phyloP scores from a whole-genome alignment of 768 basidiomycete species.

The Tulasnella calospora region DNA sequence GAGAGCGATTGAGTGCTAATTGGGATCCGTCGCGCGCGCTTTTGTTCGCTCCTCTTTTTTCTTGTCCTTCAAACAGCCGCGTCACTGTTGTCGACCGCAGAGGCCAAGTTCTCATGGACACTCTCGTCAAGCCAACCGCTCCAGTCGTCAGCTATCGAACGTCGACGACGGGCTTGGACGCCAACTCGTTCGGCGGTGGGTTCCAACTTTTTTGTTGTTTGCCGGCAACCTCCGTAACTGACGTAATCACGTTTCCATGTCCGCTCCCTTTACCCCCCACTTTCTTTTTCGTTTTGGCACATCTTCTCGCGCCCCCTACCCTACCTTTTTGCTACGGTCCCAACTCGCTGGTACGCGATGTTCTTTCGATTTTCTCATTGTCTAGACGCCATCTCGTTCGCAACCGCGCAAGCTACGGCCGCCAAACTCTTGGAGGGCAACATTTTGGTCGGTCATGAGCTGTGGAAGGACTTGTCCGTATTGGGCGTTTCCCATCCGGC shows the following conservation, averaged over 20 bases:
- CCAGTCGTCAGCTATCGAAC: slow-evolving; percentile 26
- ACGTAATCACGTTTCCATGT: background rate
- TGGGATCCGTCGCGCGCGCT: background rate
- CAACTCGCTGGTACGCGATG: background rate
- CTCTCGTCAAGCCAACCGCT: slow-evolving; percentile 23
- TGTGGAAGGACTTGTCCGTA: slow-evolving; percentile 24
- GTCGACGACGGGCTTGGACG: slow-evolving; percentile 22
- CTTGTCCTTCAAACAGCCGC: background rate
- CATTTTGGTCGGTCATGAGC: slow-evolving; percentile 18
- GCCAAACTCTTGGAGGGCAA: slow-evolving; percentile 24
- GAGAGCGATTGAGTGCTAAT: background rate
- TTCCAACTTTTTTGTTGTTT: background rate
- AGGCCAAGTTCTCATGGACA: slow-evolving; percentile 20
- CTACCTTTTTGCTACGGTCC: background rate
- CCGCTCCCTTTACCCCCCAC: background rate
- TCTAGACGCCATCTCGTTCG: slow-evolving; percentile 21
- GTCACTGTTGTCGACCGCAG: slow-evolving; percentile 21
- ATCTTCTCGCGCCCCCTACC: background rate
- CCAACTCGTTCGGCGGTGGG: slow-evolving; percentile 16
- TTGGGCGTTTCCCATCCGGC: slow-evolving; percentile 25
- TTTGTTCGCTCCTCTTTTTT: background rate
- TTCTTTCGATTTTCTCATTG: background rate
- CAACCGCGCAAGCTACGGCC: slow-evolving; percentile 18
- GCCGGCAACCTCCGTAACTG: background rate
- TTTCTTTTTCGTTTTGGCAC: background rate